These are phyloP conservation scores for Gastrodia elata DNA, from an alignment of 106 monocot genomes.

Conservation along the genomic window DNA sequence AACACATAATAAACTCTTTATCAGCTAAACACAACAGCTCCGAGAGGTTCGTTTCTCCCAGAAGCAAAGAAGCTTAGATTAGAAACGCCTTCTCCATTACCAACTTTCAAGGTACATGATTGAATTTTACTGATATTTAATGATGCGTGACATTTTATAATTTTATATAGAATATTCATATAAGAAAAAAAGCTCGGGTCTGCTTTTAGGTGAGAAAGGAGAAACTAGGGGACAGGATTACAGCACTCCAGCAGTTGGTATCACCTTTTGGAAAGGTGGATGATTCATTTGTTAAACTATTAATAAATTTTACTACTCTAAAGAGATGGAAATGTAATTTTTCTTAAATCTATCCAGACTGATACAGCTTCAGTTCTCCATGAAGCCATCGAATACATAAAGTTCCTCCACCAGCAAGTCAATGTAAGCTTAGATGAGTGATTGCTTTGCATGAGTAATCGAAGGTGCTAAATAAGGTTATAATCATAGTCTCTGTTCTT, in stretches of 20 bases:
- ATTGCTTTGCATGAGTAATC: background rate
- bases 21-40: background rate
- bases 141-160: background rate
- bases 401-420: conserved; percentile 40
- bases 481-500: too few species aligned
- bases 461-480: too few species aligned
- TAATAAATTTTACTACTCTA: too few species aligned
- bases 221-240: conserved; percentile 53
- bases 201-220: conserved; percentile 41
- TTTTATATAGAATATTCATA: background rate
- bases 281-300: conserved; percentile 9
- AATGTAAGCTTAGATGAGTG: conserved; percentile 17
- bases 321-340: too few species aligned
- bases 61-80: conserved; percentile 45
- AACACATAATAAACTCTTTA: background rate
- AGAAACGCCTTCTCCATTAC: conserved; percentile 52
- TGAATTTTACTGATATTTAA: background rate
- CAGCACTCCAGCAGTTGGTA: conserved; percentile 46
- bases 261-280: conserved; percentile 54
- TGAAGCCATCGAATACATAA: conserved; percentile 41
- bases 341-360: conserved; percentile 14
- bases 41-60: conserved; percentile 20
- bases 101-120: conserved; percentile 48
- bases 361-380: conserved; percentile 46
- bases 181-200: background rate